A percentile compares a stretch with the other conserved stretches of the same genome.
phyloP scores from a whole-genome alignment of 192 early-diverging fungal genomes.

The Entrophospora sp. region DNA sequence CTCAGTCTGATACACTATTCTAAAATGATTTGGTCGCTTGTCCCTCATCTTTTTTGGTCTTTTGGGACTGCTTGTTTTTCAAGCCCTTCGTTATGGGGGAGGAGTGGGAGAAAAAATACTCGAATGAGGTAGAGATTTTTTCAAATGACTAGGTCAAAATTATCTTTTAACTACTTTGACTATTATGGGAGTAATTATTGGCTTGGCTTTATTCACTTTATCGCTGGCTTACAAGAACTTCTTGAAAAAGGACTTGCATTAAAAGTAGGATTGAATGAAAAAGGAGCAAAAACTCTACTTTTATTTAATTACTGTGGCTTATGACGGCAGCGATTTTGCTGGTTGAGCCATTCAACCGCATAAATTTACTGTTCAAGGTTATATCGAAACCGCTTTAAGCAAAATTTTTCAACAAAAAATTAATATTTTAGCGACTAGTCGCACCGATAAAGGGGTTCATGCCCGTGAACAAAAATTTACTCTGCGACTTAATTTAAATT shows the following conservation, averaged over 20 bases:
- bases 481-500: too few species aligned
- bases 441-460: too few species aligned
- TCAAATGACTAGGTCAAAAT: not conserved
- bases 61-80: not conserved
- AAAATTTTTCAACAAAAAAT: too few species aligned
- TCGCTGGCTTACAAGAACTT: constrained; percentile 1
- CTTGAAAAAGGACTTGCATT: not conserved
- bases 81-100: not conserved
- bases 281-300: too few species aligned
- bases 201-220: not conserved
- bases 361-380: too few species aligned
- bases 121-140: not conserved
- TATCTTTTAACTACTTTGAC: constrained; percentile 15
- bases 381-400: too few species aligned
- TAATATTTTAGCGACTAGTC: too few species aligned
- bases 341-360: too few species aligned
- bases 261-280: too few species aligned
- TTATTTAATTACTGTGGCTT: too few species aligned
- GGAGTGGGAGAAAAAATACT: constrained; percentile 2
- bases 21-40: constrained; percentile 13
- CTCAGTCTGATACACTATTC: constrained; percentile 10
- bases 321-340: too few species aligned
- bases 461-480: too few species aligned
- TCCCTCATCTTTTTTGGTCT: not conserved
- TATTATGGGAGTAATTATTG: constrained; percentile 10